Evolutionary conservation across 2,329 filamentous ascomycete species (phyloP), one percentile per base, ranked within the genome.

Genomic region (Chaetothyriales sp.): DNA sequence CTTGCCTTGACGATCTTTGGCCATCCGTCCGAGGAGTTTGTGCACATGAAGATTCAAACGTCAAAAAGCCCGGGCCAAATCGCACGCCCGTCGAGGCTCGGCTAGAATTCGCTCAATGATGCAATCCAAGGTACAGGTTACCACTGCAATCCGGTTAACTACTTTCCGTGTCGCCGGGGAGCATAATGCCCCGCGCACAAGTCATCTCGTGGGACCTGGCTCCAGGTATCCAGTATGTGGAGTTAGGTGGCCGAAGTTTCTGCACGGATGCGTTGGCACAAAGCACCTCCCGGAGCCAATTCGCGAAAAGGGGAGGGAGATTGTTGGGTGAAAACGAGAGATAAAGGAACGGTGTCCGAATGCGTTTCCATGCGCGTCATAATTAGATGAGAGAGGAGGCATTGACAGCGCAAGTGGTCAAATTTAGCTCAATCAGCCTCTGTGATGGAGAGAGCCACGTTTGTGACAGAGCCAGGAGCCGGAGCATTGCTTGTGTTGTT

Each of bases 231-330:
- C 33, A 15, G 33, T 40, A 2, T 13, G 33, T 40, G 33, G 33
- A 40, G 33, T 40, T 40, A 15, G 33, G 33, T 40, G 8, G 33
- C 33, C 33, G 33, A 40, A 40, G 33, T 33, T 47, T 33, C 22
- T 47, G 46, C 46, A 47, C 20, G 46, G 33, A 33, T 47, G 46
- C 18, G 46, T 47, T 47, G 46, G 22, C 46, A 47, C 18, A 46
- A 46, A 47, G 46, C 29, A 18, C 22, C 13, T 47, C 20, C 20
- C 20, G 22, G 18, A 10, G 46, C 20, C 46, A 29, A 47, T 47
- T 47, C 46, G 46, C 46, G 46, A 47, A 18, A 29, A 5, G n/a
- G 44, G 19, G 18, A 5, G n/a, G 44, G 19, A 22, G 44, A 44
- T 44, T 28, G n/a, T 20, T n/a, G 44, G 44, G 22, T 10, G 18